Base-by-base conservation (phyloP, 208 protist species). In the Trypanosoma brucei region DNA sequence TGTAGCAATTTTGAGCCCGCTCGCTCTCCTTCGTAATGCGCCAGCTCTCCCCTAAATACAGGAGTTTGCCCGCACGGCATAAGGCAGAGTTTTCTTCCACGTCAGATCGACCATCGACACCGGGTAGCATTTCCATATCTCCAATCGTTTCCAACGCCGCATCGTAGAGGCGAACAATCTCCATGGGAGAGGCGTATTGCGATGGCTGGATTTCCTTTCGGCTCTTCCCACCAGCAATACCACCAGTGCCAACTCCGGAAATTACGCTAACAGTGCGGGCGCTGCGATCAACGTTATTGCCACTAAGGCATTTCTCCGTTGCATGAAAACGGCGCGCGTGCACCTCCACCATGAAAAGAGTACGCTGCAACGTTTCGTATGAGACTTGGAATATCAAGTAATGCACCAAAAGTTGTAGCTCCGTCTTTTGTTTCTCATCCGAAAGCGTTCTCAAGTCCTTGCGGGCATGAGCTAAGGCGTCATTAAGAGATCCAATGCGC, bases 161-260 rank as follows among this genome's bases (percentile, higher is more conserved):
- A 66, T 88, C 77, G 68, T 87, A 94, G 11, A 94, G 76, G 0
- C 85, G 88, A 46, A 88, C 83, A 45, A 94, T 79, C 69, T 94
- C 84, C n/a, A 91, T 68, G 14, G 88, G 84, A 0, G 85, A 91
- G 30, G 82, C 88, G 55, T 80, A 92, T 69, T 92, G 88, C 59
- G 74, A 61, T 7, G 83, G 73, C 3, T 76, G 37, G 13, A 94
- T 55, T 40, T 84, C 85, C 30, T 61, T 71, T 55, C 79, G 78
- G 31, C 49, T 56, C 36, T 55, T 48, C 6, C 1, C 42, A 6
- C 42, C 42, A 46, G 8, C 42, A 46, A 6, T 11, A 46, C 42
- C 34, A 57, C 73, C 62, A 36, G 11, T 44, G 59, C 38, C 42
- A 45, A 3, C 9, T 14, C 3, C 11, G 42, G 22, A 7, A n/a